Evolutionary conservation across 768 basidiomycete species (phyloP).

Genomic region (Steccherinum ochraceum): DNA sequence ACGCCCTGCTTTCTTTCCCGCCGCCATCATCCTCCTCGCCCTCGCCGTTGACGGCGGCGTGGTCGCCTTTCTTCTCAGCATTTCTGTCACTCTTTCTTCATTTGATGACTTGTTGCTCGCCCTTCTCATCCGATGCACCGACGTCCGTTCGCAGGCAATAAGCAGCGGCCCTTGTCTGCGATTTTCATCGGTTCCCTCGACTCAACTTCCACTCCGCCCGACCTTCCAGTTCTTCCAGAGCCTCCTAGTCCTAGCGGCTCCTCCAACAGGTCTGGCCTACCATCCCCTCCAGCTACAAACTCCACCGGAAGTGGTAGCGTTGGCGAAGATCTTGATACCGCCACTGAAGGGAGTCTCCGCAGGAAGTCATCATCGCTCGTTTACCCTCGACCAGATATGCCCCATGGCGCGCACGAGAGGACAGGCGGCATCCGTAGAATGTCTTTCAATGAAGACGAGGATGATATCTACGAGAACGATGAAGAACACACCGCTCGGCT

Average conservation of each 20-base stretch:
- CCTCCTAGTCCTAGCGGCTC: conserved; percentile 57
- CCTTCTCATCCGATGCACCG: conserved; percentile 39
- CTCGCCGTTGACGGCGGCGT: conserved; percentile 13
- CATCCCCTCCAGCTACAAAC: conserved; percentile 81
- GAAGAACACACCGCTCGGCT: conserved; percentile 59
- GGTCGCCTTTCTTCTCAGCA: conserved; percentile 5
- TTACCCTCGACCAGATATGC: conserved; percentile 29
- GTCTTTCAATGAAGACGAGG: conserved; percentile 42
- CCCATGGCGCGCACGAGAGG: conserved; percentile 34
- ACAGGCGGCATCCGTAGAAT: conserved; percentile 16
- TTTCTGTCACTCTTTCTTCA: conserved; percentile 1
- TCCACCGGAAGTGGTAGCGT: conserved; percentile 79
- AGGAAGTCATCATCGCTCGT: conserved; percentile 22
- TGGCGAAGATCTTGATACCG: conserved; percentile 24
- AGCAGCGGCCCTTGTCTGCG: conserved; percentile 54
- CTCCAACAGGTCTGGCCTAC: conserved; percentile 57
- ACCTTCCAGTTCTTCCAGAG: conserved; percentile 64
- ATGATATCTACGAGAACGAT: conserved; percentile 45
- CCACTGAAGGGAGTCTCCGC: conserved; percentile 33
- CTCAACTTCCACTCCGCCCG: conserved; percentile 33
- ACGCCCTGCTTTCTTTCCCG: conserved; percentile 11
- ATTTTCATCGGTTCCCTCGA: conserved; percentile 57
- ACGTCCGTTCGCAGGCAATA: conserved; percentile 29
- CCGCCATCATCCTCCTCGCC: conserved; percentile 1
- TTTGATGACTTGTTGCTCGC: conserved; percentile 12